phyloP scores from a whole-genome alignment of 192 early-diverging fungal genomes.

The Anaeromyces robustus region DNA sequence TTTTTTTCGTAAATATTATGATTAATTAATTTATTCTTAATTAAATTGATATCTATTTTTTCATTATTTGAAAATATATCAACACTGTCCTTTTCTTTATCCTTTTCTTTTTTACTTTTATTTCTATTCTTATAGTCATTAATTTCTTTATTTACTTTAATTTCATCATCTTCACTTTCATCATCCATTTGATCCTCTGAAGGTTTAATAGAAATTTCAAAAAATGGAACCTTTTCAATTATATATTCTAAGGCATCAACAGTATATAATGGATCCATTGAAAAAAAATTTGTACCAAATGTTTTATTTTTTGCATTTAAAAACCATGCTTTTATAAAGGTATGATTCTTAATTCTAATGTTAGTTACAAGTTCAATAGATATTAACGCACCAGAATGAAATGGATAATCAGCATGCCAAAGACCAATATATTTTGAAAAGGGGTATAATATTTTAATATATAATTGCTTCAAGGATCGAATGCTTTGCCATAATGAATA shows the following conservation, averaged over 20 bases:
- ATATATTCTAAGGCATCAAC: background rate
- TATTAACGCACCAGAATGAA: background rate
- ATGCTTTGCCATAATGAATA: background rate
- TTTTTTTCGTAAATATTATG: background rate
- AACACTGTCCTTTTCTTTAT: too few species aligned
- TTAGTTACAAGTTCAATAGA: background rate
- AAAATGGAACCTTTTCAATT: background rate
- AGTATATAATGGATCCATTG: background rate
- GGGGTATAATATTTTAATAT: background rate
- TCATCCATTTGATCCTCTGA: background rate
- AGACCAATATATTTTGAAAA: background rate
- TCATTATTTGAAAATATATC: background rate
- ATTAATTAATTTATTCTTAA: background rate
- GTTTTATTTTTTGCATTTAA: background rate
- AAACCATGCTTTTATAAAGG: background rate
- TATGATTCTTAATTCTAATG: background rate
- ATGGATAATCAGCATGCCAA: background rate
- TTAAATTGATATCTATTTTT: background rate
- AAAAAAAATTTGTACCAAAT: background rate
- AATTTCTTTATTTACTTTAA: background rate
- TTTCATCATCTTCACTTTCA: background rate
- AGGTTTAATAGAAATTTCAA: background rate
- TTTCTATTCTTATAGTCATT: too few species aligned
- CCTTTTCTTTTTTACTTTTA: too few species aligned
- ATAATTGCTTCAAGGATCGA: background rate